Conservation (phyloP, 2,329 filamentous ascomycete genomes). For the Xylariomycetidae sp. region DNA sequence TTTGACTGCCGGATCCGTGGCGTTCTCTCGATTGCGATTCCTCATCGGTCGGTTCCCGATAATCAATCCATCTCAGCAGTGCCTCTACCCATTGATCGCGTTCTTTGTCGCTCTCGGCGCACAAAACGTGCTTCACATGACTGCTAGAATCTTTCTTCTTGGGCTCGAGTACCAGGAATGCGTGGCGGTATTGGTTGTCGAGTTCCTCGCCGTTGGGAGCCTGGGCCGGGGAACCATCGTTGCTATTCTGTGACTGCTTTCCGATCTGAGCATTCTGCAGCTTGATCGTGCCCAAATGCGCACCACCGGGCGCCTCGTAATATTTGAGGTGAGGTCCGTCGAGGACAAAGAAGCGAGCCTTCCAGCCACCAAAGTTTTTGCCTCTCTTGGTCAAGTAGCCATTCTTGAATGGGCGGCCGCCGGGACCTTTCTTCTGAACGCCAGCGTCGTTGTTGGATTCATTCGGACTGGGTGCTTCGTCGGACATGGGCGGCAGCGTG, state of each 20-base stretch:
- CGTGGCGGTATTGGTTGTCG: slow-evolving; percentile 94
- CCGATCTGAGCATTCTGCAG: slow-evolving; percentile 87
- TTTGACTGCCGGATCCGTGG: slow-evolving; percentile 29
- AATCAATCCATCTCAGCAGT: slow-evolving; percentile 83
- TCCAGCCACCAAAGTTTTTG: slow-evolving; percentile 99
- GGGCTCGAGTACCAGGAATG: slow-evolving; percentile 88
- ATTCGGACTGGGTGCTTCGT: too few species aligned
- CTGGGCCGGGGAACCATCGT: slow-evolving; percentile 57
- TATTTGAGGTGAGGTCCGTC: slow-evolving; percentile 69
- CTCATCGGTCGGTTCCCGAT: slow-evolving; percentile 55
- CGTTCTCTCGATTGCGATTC: slow-evolving; percentile 35
- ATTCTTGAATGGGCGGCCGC: slow-evolving; percentile 66
- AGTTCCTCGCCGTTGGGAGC: slow-evolving; percentile 58
- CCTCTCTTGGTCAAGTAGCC: slow-evolving; percentile 95
- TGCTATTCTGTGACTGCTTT: slow-evolving; percentile 69
- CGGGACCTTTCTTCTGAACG: slow-evolving; percentile 46
- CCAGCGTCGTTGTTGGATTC: slow-evolving; percentile 30
- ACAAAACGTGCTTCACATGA: slow-evolving; percentile 87
- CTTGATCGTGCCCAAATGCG: slow-evolving; percentile 90
- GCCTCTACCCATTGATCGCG: slow-evolving; percentile 92
- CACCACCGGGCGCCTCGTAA: slow-evolving; percentile 84
- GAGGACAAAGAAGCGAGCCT: slow-evolving; percentile 64
- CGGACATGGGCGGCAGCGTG: slow-evolving; percentile 54
- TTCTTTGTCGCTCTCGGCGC: slow-evolving; percentile 89
- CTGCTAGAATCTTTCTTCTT: slow-evolving; percentile 92